Evolutionary conservation across 768 basidiomycete genomes (phyloP).

Genomic region (Fomitopsis serialis): DNA sequence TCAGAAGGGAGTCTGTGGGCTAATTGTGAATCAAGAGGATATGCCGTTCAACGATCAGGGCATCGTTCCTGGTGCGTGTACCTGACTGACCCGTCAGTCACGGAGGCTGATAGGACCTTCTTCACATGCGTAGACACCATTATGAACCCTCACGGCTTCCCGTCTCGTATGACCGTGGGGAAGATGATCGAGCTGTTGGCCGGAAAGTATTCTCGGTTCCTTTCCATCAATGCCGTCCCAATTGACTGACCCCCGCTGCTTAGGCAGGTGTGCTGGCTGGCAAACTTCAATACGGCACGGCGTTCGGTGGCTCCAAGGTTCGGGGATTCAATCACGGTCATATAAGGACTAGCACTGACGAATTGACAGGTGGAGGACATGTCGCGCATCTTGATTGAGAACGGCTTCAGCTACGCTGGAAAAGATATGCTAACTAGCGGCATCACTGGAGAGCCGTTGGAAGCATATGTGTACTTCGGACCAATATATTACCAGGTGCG

Average conservation of each 20-base stretch:
- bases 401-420: conserved; percentile 96
- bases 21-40: conserved; percentile 98
- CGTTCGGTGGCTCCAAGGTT: conserved; percentile 97
- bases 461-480: conserved; percentile 97
- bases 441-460: conserved; percentile 93
- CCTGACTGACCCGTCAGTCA: conserved; percentile 3
- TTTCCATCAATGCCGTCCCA: not conserved
- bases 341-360: not conserved
- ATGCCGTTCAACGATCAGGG: conserved; percentile 99
- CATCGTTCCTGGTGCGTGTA: conserved; percentile 72
- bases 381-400: conserved; percentile 91
- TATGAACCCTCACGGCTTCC: conserved; percentile 99
- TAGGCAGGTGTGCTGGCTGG: conserved; percentile 90
- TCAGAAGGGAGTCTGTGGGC: conserved; percentile 97
- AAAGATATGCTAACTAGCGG: conserved; percentile 99
- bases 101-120: not conserved
- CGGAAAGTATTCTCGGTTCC: conserved; percentile 64
- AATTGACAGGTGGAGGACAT: conserved; percentile 83
- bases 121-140: conserved; percentile 69
- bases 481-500: conserved; percentile 95
- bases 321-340: not conserved
- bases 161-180: conserved; percentile 98
- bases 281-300: conserved; percentile 89
- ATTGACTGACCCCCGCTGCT: not conserved
- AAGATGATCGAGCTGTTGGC: conserved; percentile 99